Evolutionary conservation across 2,329 filamentous ascomycete species (phyloP).

Genomic region (Fusarium sp.): DNA sequence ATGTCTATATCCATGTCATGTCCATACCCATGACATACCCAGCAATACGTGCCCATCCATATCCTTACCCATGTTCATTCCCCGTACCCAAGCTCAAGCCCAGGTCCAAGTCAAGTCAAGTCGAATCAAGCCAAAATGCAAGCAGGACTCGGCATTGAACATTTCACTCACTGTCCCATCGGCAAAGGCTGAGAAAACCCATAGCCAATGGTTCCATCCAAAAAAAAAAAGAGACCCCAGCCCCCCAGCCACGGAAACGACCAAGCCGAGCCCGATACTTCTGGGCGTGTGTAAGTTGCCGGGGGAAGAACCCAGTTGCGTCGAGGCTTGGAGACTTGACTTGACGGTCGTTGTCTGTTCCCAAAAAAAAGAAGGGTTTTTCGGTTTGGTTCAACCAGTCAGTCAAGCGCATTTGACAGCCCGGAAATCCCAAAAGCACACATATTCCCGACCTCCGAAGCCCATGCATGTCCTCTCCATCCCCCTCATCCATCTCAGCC

Average conservation of each 20-base stretch:
- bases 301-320: conserved; percentile 25
- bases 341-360: conserved; percentile 1
- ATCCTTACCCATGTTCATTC: conserved; percentile 16
- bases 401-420: conserved; percentile 5
- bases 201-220: conserved; percentile 7
- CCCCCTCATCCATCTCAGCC: conserved; percentile 4
- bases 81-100: conserved; percentile 12
- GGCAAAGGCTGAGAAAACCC: conserved; percentile 18
- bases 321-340: conserved; percentile 26
- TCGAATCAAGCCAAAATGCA: conserved; percentile 4
- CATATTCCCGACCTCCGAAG: conserved; percentile 1
- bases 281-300: conserved; percentile 42
- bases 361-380: not conserved
- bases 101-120: not conserved
- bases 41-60: not conserved
- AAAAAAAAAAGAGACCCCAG: not conserved
- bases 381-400: not conserved
- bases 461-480: not conserved
- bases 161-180: conserved; percentile 23
- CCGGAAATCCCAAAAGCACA: not conserved
- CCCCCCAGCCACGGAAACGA: conserved; percentile 25
- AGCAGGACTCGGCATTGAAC: conserved; percentile 14
- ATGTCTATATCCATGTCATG: conserved; percentile 10
- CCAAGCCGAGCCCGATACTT: conserved; percentile 12
- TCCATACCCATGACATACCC: conserved; percentile 10